Evolutionary conservation across 495 filamentous ascomycete species (phyloP).

Genomic region (Lepraria neglecta): DNA sequence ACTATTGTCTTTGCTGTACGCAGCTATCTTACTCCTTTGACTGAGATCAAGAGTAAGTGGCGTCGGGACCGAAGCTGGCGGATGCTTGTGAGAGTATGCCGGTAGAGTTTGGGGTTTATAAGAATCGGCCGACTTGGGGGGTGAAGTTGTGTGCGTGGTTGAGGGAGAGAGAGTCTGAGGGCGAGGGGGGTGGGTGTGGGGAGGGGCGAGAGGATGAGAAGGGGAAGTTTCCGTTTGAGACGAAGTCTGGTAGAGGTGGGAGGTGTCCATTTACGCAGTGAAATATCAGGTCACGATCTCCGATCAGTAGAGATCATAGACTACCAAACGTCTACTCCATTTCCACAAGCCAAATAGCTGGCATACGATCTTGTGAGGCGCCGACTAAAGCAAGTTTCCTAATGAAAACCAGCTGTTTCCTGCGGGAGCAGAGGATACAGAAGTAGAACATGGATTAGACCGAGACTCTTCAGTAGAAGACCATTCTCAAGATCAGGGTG

Average conservation of each 20-base stretch:
- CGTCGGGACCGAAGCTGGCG: conserved; percentile 37
- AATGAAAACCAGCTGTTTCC: too few species aligned
- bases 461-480: too few species aligned
- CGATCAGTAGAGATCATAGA: background rate
- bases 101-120: conserved; percentile 21
- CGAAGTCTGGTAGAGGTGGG: background rate
- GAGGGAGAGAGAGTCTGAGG: conserved; percentile 9
- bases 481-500: too few species aligned
- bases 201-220: background rate
- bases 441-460: too few species aligned
- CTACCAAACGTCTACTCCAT: too few species aligned
- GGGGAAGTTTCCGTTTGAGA: background rate
- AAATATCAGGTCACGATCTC: background rate
- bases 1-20: conserved; percentile 74
- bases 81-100: conserved; percentile 24
- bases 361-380: too few species aligned
- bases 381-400: too few species aligned
- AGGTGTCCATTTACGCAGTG: background rate
- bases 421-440: too few species aligned
- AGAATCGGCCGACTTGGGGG: conserved; percentile 19
- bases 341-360: too few species aligned
- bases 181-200: background rate
- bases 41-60: conserved; percentile 64
- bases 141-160: conserved; percentile 16
- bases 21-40: conserved; percentile 67